Evolutionary conservation across 371 early-diverging fungal species (phyloP).

Genomic region (Phascolomyces articulosus): DNA sequence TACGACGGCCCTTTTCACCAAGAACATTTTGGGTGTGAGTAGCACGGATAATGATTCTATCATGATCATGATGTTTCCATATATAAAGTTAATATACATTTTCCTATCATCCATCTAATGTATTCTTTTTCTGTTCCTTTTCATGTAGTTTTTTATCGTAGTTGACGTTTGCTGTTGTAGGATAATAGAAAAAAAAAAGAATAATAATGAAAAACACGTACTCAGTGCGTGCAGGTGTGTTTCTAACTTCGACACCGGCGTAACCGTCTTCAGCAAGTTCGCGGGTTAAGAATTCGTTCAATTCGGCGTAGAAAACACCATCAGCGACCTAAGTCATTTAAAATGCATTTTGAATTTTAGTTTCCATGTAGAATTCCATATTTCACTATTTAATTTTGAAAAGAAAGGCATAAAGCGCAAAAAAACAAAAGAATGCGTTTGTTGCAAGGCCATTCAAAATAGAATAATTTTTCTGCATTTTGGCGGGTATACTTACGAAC

Average conservation of each 20-base stretch:
- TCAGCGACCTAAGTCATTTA: constrained; percentile 92
- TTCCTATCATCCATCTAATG: no score
- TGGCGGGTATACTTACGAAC: constrained; percentile 52
- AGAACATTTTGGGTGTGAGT: constrained; percentile 98
- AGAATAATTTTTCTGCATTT: no score
- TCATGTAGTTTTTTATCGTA: no score
- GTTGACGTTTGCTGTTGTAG: no score
- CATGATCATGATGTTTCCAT: constrained; percentile 2
- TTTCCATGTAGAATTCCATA: no score
- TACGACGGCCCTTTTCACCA: constrained; percentile 98
- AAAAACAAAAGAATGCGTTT: no score
- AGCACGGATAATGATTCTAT: constrained; percentile 96
- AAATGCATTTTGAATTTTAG: background rate
- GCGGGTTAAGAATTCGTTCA: constrained; percentile 98
- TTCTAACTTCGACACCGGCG: constrained; percentile 98
- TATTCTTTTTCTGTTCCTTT: no score
- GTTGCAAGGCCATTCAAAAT: no score
- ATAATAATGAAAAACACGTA: constrained; percentile 30
- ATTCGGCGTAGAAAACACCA: constrained; percentile 99
- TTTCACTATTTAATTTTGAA: no score
- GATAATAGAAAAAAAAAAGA: background rate
- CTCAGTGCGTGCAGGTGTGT: constrained; percentile 98
- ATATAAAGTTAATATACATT: no score
- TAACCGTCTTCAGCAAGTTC: constrained; percentile 91
- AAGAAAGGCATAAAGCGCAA: no score